Percentiles rank a stretch among this genome's conserved stretches.
These are phyloP conservation scores for Verticillium dahliae DNA, from an alignment of 2,329 filamentous ascomycete species.

Conservation along the genomic window DNA sequence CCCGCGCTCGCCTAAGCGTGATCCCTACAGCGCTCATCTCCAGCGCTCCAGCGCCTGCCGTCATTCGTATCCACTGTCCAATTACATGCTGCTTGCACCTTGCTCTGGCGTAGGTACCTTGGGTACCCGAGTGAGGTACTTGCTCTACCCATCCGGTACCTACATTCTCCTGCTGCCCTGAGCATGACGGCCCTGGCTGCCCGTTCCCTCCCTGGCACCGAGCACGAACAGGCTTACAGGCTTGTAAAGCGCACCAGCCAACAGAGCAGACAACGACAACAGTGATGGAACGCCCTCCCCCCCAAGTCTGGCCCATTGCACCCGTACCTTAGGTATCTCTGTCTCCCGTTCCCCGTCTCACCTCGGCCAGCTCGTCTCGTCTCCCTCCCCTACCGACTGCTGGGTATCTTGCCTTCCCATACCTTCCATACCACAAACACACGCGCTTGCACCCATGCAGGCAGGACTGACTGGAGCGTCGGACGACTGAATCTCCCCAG, in stretches of 20 bases:
- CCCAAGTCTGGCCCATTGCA: too few relatives aligned
- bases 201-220: background rate
- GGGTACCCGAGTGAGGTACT: too few relatives aligned
- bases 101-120: background rate
- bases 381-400: background rate
- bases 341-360: background rate
- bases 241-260: background rate
- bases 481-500: background rate
- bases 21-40: slow-evolving; percentile 10
- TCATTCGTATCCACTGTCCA: background rate
- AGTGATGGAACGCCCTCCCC: background rate
- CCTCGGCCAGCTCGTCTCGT: background rate
- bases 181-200: background rate
- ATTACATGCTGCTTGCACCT: background rate
- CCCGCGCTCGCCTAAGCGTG: background rate
- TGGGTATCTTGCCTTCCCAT: background rate
- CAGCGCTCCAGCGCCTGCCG: slow-evolving; percentile 1
- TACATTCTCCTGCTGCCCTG: background rate
- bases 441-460: background rate
- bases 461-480: background rate
- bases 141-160: too few relatives aligned
- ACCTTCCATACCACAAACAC: background rate
- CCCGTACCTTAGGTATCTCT: too few relatives aligned
- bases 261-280: background rate
- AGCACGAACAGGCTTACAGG: background rate